A percentile compares a stretch with the other conserved stretches of the same genome.
Conservation (phyloP, 75 land plant species). For the Pinus tabuliformis region DNA sequence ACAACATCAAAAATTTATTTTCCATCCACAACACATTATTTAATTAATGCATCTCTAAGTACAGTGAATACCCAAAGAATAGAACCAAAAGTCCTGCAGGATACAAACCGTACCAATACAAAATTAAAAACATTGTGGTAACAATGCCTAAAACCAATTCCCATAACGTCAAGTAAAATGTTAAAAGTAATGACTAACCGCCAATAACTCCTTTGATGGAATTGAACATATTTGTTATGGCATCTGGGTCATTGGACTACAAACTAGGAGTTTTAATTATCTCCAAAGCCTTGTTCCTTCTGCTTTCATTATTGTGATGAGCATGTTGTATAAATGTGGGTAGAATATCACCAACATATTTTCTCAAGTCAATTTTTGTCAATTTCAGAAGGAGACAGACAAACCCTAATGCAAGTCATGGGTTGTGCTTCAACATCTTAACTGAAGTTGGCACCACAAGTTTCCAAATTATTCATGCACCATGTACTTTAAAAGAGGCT, state of each 20-base stretch:
- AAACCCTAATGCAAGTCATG: conserved; percentile 83
- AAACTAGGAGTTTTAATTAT: too few species aligned
- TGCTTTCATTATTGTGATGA: conserved; percentile 79
- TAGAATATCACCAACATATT: conserved; percentile 75
- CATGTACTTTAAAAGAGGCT: too few species aligned
- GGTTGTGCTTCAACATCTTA: conserved; percentile 90
- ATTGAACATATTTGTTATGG: too few species aligned
- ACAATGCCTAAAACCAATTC: background rate
- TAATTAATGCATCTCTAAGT: background rate
- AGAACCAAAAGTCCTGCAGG: background rate
- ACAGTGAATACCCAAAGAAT: too few species aligned
- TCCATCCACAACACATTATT: background rate
- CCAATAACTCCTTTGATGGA: too few species aligned
- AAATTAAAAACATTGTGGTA: background rate
- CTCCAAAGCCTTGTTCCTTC: conserved; percentile 70
- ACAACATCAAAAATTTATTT: background rate
- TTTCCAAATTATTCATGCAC: too few species aligned
- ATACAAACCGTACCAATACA: background rate
- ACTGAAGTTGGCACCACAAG: conserved; percentile 67
- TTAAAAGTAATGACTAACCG: background rate
- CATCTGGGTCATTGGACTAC: too few species aligned
- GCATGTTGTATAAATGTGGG: conserved; percentile 79
- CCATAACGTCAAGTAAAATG: background rate
- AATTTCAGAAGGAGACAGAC: too few species aligned
- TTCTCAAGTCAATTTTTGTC: too few species aligned